phyloP scores from a whole-genome alignment of 2,329 filamentous ascomycete genomes.

The Clonostachys sp. region DNA sequence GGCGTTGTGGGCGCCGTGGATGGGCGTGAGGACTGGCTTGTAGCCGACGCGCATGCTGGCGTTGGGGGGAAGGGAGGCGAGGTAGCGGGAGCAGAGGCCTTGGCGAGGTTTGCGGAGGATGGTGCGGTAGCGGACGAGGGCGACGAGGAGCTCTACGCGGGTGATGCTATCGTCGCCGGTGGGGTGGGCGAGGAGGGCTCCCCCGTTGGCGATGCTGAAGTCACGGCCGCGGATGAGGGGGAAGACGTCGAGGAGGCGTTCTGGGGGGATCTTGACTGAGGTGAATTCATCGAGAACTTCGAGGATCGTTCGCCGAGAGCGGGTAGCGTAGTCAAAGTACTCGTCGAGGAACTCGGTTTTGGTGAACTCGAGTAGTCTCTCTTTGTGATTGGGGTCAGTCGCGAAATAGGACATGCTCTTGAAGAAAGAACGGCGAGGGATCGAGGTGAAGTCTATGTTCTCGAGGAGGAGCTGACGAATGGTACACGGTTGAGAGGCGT shows the following conservation, averaged over 20 bases:
- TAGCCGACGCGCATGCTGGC: constrained; percentile 57
- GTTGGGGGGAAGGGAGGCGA: constrained; percentile 57
- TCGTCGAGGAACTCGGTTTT: constrained; percentile 80
- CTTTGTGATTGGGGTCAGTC: constrained; percentile 65
- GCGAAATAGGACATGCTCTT: constrained; percentile 73
- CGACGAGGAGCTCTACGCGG: constrained; percentile 69
- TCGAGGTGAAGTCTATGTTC: constrained; percentile 83
- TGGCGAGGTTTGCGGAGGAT: constrained; percentile 79
- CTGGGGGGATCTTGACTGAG: constrained; percentile 74
- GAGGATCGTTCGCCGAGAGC: constrained; percentile 83
- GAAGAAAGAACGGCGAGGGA: constrained; percentile 86
- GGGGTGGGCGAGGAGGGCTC: constrained; percentile 26
- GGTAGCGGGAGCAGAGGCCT: constrained; percentile 86
- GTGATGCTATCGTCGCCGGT: constrained; percentile 21
- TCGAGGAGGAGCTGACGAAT: constrained; percentile 73
- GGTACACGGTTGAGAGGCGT: constrained; percentile 44
- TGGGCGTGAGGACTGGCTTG: constrained; percentile 38
- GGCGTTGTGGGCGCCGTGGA: constrained; percentile 28
- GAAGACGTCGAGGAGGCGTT: constrained; percentile 67
- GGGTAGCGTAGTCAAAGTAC: constrained; percentile 91
- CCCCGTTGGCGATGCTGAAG: constrained; percentile 86
- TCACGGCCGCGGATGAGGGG: constrained; percentile 83
- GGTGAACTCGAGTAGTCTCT: constrained; percentile 79
- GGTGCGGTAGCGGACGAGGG: constrained; percentile 88
- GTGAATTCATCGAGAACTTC: constrained; percentile 91